Evolutionary conservation across 2,329 filamentous ascomycete genomes (phyloP), one percentile per base, ranked within the genome.

Genomic region (Hypomyces perniciosus): DNA sequence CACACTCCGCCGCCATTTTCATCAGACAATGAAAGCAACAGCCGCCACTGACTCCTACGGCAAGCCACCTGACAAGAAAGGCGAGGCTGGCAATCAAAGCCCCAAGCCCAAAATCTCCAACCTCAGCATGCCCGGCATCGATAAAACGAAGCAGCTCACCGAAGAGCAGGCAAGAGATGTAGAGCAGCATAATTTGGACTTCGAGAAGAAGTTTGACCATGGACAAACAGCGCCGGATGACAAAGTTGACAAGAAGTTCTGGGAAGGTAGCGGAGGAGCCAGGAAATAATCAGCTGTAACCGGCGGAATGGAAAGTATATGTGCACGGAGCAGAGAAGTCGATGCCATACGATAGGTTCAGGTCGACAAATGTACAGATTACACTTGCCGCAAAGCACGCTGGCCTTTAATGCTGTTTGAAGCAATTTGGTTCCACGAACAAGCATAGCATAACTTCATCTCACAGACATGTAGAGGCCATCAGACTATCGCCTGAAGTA

Each of bases 151-250:
- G 46, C 60, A 65, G 6, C 58, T 80, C 54, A 75, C 67, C 26
- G 65, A 75, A 51, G 77, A 77, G 61, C 77, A 81, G 65, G 70
- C 76, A 62, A 68, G 67, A 40, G 79, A 83, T 65, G 80, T 83
- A 12, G 73, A 81, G 47, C 62, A 72, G 64, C 81, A 84, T 60
- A 84, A 84, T 53, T 56, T 54, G 56, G 78, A 83, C 1, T 83
- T 84, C 62, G 76, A 76, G 44, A 61, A 72, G 57, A 75, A 74
- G 55, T 75, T 83, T 58, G 80, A 78, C 51, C 69, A 65, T 9
- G 71, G 73, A 0, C 58, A 65, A 5, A 41, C 56, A 3, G 74
- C 74, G 0, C 66, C 60, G 1, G 63, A 68, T 1, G 77, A 81
- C 52, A 77, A 77, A 66, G 78, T 83, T 2, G 68, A 79, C 52